A percentile compares a stretch with the other conserved stretches of the same genome.
Conservation (phyloP, 1,284 basidiomycete species). For the Baeospora myosura region DNA sequence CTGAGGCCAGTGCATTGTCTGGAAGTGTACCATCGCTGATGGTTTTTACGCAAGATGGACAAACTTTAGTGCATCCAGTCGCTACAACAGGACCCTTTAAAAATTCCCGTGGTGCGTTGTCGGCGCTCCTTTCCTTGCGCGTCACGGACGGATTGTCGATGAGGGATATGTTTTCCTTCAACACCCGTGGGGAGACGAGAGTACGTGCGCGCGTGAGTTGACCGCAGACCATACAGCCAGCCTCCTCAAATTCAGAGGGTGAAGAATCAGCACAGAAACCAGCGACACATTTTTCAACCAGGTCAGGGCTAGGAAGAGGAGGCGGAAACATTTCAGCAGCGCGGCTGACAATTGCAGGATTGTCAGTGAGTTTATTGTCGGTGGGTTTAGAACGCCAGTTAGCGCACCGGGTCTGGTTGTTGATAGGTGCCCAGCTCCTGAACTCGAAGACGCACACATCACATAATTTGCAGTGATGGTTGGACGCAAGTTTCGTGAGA, state of each 20-base stretch:
- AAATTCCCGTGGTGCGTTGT: slow-evolving; percentile 5
- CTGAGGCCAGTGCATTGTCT: slow-evolving; percentile 24
- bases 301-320: neutral
- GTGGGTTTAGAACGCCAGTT: too few species aligned
- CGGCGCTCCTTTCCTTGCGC: neutral
- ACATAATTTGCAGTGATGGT: too few species aligned
- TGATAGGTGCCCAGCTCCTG: too few species aligned
- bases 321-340: neutral
- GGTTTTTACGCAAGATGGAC: slow-evolving; percentile 9
- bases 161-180: slow-evolving; percentile 12
- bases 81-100: slow-evolving; percentile 18
- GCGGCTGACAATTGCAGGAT: too few species aligned
- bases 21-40: slow-evolving; percentile 20
- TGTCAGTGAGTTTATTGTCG: too few species aligned
- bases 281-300: neutral
- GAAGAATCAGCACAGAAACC: neutral
- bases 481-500: too few species aligned
- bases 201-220: slow-evolving; percentile 12
- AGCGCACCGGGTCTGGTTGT: too few species aligned
- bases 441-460: too few species aligned
- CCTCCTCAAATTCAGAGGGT: slow-evolving; percentile 13
- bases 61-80: slow-evolving; percentile 12
- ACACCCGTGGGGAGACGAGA: slow-evolving; percentile 14
- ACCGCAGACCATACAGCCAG: slow-evolving; percentile 25
- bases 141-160: neutral